Evolutionary conservation across 352 stramenopile genomes (phyloP).

Genomic region (Globisporangium acanthophoron): DNA sequence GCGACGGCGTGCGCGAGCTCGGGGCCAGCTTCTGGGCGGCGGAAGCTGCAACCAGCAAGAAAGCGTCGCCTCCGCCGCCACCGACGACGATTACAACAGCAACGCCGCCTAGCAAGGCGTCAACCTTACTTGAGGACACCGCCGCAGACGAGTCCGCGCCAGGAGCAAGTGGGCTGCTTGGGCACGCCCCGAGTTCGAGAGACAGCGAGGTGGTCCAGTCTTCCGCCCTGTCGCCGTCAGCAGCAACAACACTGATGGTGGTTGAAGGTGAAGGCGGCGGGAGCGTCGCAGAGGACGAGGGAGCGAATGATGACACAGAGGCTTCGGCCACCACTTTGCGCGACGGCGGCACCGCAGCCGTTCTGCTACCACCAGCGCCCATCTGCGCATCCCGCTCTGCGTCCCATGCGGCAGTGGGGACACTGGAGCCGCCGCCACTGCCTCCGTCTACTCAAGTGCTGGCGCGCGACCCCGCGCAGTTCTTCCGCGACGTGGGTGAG

Average conservation of each 20-base stretch:
- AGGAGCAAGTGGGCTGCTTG: neutral
- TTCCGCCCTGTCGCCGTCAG: neutral
- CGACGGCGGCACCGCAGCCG: neutral
- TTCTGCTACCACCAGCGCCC: neutral
- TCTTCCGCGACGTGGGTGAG: conserved; percentile 35
- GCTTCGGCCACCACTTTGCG: neutral
- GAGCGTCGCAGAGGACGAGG: neutral
- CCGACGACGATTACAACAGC: neutral
- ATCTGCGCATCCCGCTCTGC: neutral
- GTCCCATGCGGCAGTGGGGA: too few species aligned
- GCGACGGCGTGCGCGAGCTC: conserved; percentile 34
- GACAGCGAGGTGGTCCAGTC: neutral
- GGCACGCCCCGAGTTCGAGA: neutral
- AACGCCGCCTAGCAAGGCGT: neutral
- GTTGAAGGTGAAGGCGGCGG: neutral
- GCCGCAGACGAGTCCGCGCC: neutral
- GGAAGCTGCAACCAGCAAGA: conserved; percentile 2
- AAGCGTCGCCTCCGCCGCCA: neutral
- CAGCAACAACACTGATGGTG: neutral
- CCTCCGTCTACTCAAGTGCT: neutral
- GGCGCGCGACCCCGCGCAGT: conserved; percentile 12
- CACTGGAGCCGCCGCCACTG: neutral
- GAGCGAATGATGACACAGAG: neutral
- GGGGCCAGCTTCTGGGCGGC: conserved; percentile 47
- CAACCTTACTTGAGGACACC: neutral